Evolutionary conservation across 345 rosid genomes (phyloP).

Genomic region (Citrus maxima): DNA sequence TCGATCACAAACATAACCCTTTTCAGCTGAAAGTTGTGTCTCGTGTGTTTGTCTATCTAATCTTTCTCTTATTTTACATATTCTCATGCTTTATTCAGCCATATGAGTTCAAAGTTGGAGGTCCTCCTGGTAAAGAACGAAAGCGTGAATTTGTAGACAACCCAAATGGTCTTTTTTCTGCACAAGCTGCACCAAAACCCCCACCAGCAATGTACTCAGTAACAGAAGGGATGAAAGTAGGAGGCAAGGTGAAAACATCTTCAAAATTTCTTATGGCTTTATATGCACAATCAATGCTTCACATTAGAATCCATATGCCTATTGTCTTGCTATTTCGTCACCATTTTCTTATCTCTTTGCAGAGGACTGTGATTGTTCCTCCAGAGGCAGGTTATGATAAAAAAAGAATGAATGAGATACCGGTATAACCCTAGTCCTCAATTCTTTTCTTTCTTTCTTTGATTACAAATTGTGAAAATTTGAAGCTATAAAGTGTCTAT

Average conservation of each 20-base stretch:
- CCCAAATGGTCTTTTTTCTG: conserved; percentile 92
- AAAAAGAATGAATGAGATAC: conserved; percentile 91
- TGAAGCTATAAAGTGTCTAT: not conserved
- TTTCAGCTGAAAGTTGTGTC: not conserved
- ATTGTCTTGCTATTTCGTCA: not conserved
- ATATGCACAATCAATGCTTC: not conserved
- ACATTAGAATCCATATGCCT: not conserved
- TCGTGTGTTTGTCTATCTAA: not conserved
- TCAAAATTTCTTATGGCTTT: not conserved
- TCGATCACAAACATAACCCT: not conserved
- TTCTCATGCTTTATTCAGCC: conserved; percentile 42
- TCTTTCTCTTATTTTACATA: not conserved
- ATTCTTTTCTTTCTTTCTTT: not conserved
- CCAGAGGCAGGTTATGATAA: conserved; percentile 82
- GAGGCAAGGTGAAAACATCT: conserved; percentile 65
- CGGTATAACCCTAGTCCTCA: conserved; percentile 35
- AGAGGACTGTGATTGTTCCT: conserved; percentile 88
- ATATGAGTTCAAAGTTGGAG: conserved; percentile 83
- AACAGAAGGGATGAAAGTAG: conserved; percentile 82
- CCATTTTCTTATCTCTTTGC: conserved; percentile 13
- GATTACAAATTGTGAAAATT: not conserved
- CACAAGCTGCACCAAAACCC: conserved; percentile 96
- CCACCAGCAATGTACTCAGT: conserved; percentile 84
- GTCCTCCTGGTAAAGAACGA: conserved; percentile 82
- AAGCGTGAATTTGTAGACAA: conserved; percentile 84